Evolutionary conservation across 805 yeast species (phyloP), one percentile per base, ranked within the genome.

Genomic region (Saccharomycopsis lassenensis): DNA sequence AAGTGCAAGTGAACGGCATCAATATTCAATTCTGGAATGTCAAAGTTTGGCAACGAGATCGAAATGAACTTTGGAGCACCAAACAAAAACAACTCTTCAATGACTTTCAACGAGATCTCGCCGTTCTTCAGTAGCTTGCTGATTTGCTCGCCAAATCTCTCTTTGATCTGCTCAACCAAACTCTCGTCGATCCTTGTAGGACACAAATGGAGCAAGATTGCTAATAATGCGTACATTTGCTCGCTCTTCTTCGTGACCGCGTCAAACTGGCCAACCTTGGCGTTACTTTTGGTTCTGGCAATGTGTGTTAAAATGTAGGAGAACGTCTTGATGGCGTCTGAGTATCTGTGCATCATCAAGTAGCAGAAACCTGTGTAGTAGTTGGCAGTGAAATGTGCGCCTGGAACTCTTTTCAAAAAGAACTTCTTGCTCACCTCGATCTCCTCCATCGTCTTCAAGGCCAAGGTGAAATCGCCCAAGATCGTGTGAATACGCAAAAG

Each of bases 351-450:
- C 46, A 66, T 51, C 72, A 67, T 67, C 48, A 67, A 49, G 53
- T 65, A 66, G 49, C 71, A 62, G 54, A 62, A 64, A 1, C 71
- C 72, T 29, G 65, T 69, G 44, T 67, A 67, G 54, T 67, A 67
- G 52, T 67, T 67, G 33, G 68, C 65, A 24, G 69, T 62, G 52
- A 64, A 65, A 49, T 67, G 72, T 29, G 67, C 66, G 18, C 69
- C 65, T 31, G 70, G 63, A 30, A 67, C 65, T 40, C 61, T 57
- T 12, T 69, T 58, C 50, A 63, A 63, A 45, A 62, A 58, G n/a
- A 67, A 65, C 47, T 56, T 61, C 52, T 65, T 67, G 18, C 35
- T 34, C 40, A 67, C 51, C 39, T 65, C 69, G 35, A 67, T 59
- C 38, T 57, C 57, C 43, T 65, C 69, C 60, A 67, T 57, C 3